A percentile compares a stretch with the other conserved stretches of the same genome.
These are phyloP conservation scores for Adansonia gregorii DNA, from an alignment of 441 rosid genomes.

Conservation along the genomic window DNA sequence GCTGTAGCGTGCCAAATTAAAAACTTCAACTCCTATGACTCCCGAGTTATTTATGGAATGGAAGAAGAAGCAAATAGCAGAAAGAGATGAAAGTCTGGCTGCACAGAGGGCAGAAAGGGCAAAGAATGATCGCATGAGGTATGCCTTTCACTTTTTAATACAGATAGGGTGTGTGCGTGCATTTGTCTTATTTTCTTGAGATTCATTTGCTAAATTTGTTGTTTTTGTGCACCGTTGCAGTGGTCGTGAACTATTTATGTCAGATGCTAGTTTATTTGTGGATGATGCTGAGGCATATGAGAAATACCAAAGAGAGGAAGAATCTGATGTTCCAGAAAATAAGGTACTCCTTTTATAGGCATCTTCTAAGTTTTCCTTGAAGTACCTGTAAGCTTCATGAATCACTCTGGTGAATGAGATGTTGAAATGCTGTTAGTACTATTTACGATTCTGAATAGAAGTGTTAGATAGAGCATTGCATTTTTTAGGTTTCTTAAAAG, in stretches of 20 bases:
- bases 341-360: constrained; percentile 47
- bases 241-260: constrained; percentile 93
- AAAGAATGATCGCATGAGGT: constrained; percentile 98
- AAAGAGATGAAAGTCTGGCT: constrained; percentile 85
- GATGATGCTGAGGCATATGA: constrained; percentile 90
- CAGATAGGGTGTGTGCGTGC: neutral
- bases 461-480: neutral
- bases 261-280: constrained; percentile 88
- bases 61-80: constrained; percentile 86
- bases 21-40: constrained; percentile 78
- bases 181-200: neutral
- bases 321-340: constrained; percentile 50
- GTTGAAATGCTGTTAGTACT: neutral
- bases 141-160: neutral
- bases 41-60: constrained; percentile 86
- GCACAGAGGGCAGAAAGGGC: constrained; percentile 88
- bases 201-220: neutral
- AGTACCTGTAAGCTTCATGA: neutral
- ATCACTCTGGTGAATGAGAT: neutral
- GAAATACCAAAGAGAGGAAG: constrained; percentile 76
- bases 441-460: neutral
- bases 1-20: constrained; percentile 74
- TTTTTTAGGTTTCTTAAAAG: neutral
- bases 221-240: constrained; percentile 39
- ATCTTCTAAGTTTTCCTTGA: neutral